Base-by-base conservation (phyloP, 78 protist genomes). In the Dictyostelium purpureum region DNA sequence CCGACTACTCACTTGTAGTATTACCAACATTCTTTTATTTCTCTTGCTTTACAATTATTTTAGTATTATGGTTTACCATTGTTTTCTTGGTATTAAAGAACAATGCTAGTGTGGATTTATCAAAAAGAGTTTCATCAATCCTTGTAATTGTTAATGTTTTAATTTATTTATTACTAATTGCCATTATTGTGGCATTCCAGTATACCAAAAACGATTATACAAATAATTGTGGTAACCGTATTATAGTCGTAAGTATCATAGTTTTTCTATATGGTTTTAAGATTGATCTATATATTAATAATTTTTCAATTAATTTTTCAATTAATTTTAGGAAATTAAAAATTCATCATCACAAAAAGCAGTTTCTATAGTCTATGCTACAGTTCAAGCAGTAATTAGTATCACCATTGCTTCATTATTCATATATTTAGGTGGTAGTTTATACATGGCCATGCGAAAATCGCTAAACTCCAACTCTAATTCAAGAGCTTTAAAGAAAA, bases 291-390 rank as follows among this genome's bases (percentile, higher is more conserved):
- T 54, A n/a, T 54, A 6, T 54, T 54, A 6, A n/a, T n/a, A n/a
- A n/a, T n/a, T n/a, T n/a, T n/a, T n/a, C n/a, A n/a, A 54, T n/a
- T 54, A 4, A 54, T n/a, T 54, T 2, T 24, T 51, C 4, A 18
- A 18, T 4, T 51, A 18, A 51, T 54, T n/a, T 54, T 59, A 26
- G 49, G 47, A 59, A 26, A 28, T 59, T 28, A 59, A 59, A 59
- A 59, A 19, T 59, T 47, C 77, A 28, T 49, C 77, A 21, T 56
- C 77, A 21, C 89, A 81, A 67, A 33, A 49, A n/a, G 42, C 75
- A 18, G 78, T 81, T 33, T 81, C 89, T 1, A 81, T 81, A 0
- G 24, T 81, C 66, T 81, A 81, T 69, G 89, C 89, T 9, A 56
- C 40, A 11, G 33, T 81, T 3, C 89, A 81, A 51, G 89, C 89